Base-by-base conservation (phyloP, 1,139 yeast species). In the Candida albicans region DNA sequence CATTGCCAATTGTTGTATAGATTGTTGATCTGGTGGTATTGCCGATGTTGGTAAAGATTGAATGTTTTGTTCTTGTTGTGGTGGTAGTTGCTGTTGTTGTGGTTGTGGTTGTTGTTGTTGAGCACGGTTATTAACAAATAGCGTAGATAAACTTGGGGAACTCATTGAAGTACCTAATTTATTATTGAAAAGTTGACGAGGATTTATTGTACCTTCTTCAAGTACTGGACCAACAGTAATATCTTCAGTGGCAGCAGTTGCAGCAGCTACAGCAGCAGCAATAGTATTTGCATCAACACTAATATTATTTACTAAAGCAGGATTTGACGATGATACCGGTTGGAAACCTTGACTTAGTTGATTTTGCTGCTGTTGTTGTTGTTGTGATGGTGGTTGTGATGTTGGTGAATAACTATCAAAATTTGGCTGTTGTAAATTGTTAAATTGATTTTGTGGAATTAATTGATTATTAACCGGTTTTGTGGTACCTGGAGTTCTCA, bases 171-270 rank as follows among this genome's bases (percentile, higher is more conserved):
- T 51, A 10, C 52, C 45, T 22, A 50, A 42, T 35, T 43, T 50
- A 26, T 43, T 41, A n/a, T 51, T 53, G 32, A 65, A 55, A 22
- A 68, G 52, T 43, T 68, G 67, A 33, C 62, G 57, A 3, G 74
- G 74, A 47, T 68, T 66, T 34, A 68, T 63, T 7, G 73, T 68
- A 35, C 61, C 53, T 39, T 61, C 63, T 37, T 45, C 45, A n/a
- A 39, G 40, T 39, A 28, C 36, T 32, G 35, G 32, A 9, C 39
- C 39, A 29, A 42, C 43, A 22, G 39, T 40, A 34, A 45, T 39
- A 24, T 40, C 44, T 37, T 49, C 51, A 15, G 48, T 49, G 2
- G 52, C 50, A 7, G 54, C 41, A 34, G 48, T 45, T 29, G 41
- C 45, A 38, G 45, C 42, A 25, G 46, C 43, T 6, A 41, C 44